Evolutionary conservation across 495 filamentous ascomycete genomes (phyloP).

Genomic region (Penicillium daleae): DNA sequence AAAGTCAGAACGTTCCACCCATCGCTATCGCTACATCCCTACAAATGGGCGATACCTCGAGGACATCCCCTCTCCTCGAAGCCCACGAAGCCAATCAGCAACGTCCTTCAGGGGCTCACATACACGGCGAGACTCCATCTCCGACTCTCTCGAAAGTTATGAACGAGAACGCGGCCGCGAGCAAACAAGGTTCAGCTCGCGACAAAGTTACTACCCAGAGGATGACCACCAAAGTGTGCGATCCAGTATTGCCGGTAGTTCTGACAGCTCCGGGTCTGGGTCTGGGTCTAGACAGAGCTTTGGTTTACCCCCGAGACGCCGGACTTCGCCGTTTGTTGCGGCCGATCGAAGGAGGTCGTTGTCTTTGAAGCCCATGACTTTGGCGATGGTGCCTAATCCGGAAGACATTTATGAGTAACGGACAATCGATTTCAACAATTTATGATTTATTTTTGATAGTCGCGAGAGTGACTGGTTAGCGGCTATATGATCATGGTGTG

Average conservation of each 20-base stretch:
- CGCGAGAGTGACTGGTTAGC: too few relatives aligned
- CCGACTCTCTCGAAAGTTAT: slow-evolving; percentile 5
- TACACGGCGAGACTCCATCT: slow-evolving; percentile 19
- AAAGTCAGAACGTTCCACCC: slow-evolving; percentile 15
- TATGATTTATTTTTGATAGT: slow-evolving; percentile 7
- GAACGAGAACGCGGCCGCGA: slow-evolving; percentile 14
- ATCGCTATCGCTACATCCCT: slow-evolving; percentile 44
- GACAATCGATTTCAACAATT: not conserved
- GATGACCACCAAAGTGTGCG: slow-evolving; percentile 21
- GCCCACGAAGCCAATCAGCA: slow-evolving; percentile 26
- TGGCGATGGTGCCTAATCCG: slow-evolving; percentile 47
- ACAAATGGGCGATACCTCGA: slow-evolving; percentile 32
- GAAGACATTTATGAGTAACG: slow-evolving; percentile 46
- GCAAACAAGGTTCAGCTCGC: not conserved
- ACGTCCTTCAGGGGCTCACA: slow-evolving; percentile 17
- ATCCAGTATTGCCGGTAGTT: slow-evolving; percentile 6
- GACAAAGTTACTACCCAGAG: slow-evolving; percentile 11
- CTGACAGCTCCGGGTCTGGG: slow-evolving; percentile 10
- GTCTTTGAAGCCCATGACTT: slow-evolving; percentile 38
- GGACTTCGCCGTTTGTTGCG: slow-evolving; percentile 23
- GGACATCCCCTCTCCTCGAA: slow-evolving; percentile 11
- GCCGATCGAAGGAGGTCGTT: slow-evolving; percentile 32
- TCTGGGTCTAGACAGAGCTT: slow-evolving; percentile 3
- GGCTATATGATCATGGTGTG: slow-evolving; percentile 17
- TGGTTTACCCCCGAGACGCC: slow-evolving; percentile 21